Base-by-base conservation (phyloP, 2,329 filamentous ascomycete genomes). In the Pseudogymnoascus sp. region DNA sequence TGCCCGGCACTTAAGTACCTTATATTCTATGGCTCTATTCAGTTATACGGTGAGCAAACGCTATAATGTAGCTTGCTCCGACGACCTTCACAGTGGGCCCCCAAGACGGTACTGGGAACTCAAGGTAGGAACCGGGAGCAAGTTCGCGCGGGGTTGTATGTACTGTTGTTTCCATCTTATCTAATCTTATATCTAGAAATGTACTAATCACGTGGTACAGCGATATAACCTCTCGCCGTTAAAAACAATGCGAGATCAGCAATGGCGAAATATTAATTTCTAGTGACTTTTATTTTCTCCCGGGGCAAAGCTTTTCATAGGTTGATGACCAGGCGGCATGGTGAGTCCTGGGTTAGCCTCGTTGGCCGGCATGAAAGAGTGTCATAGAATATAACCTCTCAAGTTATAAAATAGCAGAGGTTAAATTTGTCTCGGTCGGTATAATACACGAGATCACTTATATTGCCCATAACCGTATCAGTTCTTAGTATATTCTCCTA, bases 41-140 rank as follows among this genome's bases (percentile, higher is more conserved):
- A 53, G 12, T 53, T 53, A 33, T 53, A 53, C n/a, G 25, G 47
- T 53, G 28, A 53, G n/a, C n/a, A 53, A 53, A 6, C n/a, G 43
- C 43, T 18, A 30, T 47, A 18, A n/a, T 50, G 18, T 50, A 30
- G 25, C 22, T 30, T 50, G 25, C 43, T 7, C 11, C 28, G 14
- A 18, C 25, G n/a, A 14, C n/a, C 25, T 33, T 33, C n/a, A 33
- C n/a, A 15, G 47, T 53, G 47, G 18, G 47, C 33, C 47, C 18
- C 5, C 9, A 53, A 18, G 25, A 18, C 6, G 8, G 28, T 53
- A 53, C 25, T 53, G n/a, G 15, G 33, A 18, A 33, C n/a, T 30
- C 15, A n/a, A 12, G n/a, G 25, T 12, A 47, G 22, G 22, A 47
- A 12, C 11, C 7, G 14, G 20, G 39, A 41, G 20, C 5, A 22